Base-by-base conservation (phyloP, 106 monocot species). In the Dendrobium chrysotoxum region DNA sequence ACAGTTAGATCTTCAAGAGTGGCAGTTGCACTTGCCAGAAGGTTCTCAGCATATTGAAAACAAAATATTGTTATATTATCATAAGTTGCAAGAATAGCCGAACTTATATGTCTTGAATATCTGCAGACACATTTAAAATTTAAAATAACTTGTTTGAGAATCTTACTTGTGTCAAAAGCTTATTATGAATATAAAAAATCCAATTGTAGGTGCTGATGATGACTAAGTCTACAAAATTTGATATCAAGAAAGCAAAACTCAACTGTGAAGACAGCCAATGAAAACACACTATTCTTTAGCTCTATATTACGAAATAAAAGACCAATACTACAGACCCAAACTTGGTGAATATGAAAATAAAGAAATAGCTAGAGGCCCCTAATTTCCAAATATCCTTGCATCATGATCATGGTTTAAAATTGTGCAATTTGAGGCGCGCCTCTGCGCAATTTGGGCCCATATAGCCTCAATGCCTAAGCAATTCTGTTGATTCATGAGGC, bases 171-270 rank as follows among this genome's bases (percentile, higher is more conserved):
- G 35, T 35, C 35, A 35, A 35, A 35, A 35, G 35, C 35, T 35
- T 35, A 35, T 35, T 35, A 35, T 35, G 77, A 91, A 93, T 82
- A 96, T 83, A 53, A 93, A 82, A 81, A 96, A 96, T 61, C 93
- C 96, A 80, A 91, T 88, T 65, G 90, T 96, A 26, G 93, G 91
- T 7, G 96, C 88, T 40, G 93, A 93, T 79, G 93, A 80, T 77
- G 96, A 79, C 76, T 91, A 91, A n/a, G 81, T 85, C 86, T 28
- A 96, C 76, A 75, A 96, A 96, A 61, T 91, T 83, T 47, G 96
- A 96, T 84, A 93, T 88, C 91, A 96, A 88, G 83, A 96, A 93
- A 23, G 88, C 93, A 82, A 93, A 96, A 68, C 90, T 88, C 77
- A 96, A 82, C 96, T 96, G 88, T 83, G 80, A 85, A 81, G 80